Evolutionary conservation across 345 rosid species (phyloP).

Genomic region (Populus simonii): DNA sequence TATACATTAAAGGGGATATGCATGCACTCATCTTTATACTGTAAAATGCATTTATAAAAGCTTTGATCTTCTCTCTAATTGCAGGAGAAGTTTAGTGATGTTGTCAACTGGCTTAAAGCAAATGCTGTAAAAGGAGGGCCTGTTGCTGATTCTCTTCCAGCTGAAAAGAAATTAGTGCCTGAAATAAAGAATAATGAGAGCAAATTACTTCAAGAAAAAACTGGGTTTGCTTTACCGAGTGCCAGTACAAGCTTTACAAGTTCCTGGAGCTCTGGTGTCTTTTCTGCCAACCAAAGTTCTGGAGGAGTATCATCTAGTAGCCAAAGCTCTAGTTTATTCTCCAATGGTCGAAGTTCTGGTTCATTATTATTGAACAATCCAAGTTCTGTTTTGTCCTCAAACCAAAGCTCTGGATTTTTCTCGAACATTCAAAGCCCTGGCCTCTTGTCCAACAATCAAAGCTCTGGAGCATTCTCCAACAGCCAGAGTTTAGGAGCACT

Average conservation of each 20-base stretch:
- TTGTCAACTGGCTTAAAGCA: conserved; percentile 80
- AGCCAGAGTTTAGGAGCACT: conserved; percentile 9
- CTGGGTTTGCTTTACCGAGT: conserved; percentile 26
- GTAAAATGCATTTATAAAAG: background rate
- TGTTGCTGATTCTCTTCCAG: conserved; percentile 34
- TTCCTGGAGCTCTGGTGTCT: conserved; percentile 31
- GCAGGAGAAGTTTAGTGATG: conserved; percentile 85
- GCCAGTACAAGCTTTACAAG: conserved; percentile 22
- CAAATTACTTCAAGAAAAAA: conserved; percentile 36
- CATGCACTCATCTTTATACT: background rate
- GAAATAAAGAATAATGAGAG: conserved; percentile 42
- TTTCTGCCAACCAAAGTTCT: conserved; percentile 26
- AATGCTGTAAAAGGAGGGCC: conserved; percentile 52
- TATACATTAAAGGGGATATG: background rate
- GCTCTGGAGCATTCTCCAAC: conserved; percentile 14
- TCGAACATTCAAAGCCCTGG: conserved; percentile 7
- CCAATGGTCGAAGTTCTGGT: conserved; percentile 16
- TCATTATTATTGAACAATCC: conserved; percentile 7
- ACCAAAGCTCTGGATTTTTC: conserved; percentile 19
- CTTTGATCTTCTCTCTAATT: conserved; percentile 4
- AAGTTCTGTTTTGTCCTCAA: conserved; percentile 19
- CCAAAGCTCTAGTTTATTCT: conserved; percentile 12
- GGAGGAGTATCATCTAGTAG: conserved; percentile 19
- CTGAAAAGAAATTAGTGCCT: conserved; percentile 41
- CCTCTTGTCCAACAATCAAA: background rate